Percentiles rank a stretch among this genome's conserved stretches.
phyloP scores from a whole-genome alignment of 2,329 filamentous ascomycete species.

The Thelonectria blattea region DNA sequence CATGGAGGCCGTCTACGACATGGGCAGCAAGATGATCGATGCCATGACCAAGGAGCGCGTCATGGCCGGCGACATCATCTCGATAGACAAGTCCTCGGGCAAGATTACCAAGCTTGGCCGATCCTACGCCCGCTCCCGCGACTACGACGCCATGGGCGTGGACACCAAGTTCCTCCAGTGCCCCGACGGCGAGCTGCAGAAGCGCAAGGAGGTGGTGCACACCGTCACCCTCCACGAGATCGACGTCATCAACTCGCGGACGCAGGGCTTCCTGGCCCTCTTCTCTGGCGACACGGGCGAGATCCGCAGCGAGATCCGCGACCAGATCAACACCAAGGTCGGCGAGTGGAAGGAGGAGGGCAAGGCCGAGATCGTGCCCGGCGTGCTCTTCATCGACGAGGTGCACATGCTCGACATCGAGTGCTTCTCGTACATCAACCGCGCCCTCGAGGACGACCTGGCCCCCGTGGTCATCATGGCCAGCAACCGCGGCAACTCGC shows the following conservation, averaged over 20 bases:
- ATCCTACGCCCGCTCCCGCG: slow-evolving; percentile 91
- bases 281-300: slow-evolving; percentile 98
- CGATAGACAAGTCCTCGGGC: slow-evolving; percentile 96
- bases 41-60: slow-evolving; percentile 99
- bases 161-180: slow-evolving; percentile 99
- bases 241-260: slow-evolving; percentile 98
- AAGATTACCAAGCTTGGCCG: slow-evolving; percentile 97
- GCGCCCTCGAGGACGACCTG: slow-evolving; percentile 91
- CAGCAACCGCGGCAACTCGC: slow-evolving; percentile 90
- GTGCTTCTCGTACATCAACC: slow-evolving; percentile 98
- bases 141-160: slow-evolving; percentile 98
- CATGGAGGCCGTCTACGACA: slow-evolving; percentile 99
- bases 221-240: slow-evolving; percentile 98
- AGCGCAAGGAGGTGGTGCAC: slow-evolving; percentile 95
- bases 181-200: slow-evolving; percentile 95
- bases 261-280: slow-evolving; percentile 96
- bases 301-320: slow-evolving; percentile 94
- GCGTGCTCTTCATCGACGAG: slow-evolving; percentile 97
- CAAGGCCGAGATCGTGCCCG: slow-evolving; percentile 97
- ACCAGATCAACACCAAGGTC: slow-evolving; percentile 99
- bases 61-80: slow-evolving; percentile 98
- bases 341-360: slow-evolving; percentile 99
- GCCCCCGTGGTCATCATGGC: slow-evolving; percentile 99
- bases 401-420: slow-evolving; percentile 99
- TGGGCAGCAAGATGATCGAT: slow-evolving; percentile 99